Evolutionary conservation across 2,329 filamentous ascomycete genomes (phyloP), one percentile per base, ranked within the genome.

Genomic region (Phaeosphaeriaceae sp.): DNA sequence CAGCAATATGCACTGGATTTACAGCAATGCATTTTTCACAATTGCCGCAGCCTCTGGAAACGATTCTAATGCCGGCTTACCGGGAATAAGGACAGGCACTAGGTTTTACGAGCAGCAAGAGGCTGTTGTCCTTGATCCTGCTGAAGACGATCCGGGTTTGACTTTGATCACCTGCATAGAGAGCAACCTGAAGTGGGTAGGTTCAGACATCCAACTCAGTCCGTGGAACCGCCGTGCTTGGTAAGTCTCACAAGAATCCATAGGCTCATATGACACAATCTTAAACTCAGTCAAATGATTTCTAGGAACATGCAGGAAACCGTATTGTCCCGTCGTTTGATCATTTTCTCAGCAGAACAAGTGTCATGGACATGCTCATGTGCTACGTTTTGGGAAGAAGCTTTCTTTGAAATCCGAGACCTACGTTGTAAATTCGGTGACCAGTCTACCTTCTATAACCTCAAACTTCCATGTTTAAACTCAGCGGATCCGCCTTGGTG

Each of bases 1-100:
- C 13, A 38, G 32, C 16, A 35, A 50, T 6, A 58, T 58, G 51
- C 42, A 52, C 18, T 5, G 35, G 1, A 48, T 55, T 7, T 55
- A 52, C 16, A 26, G 20, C 4, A 18, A 26, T 8, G 52, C 52
- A 12, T 20, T 47, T 6, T 16, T 54, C 7, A 50, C 52, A 6
- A 48, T 58, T 11, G 41, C 55, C 17, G 44, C 54, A 8, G 44
- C 50, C 1, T 40, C 44, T 6, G 44, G 47, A 3, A 53, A 64
- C 6, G 15, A 37, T n/a, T 20, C 35, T 5, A 20, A 20, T 20
- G 35, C 35, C 9, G 35, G 35, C 20, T n/a, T 37, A 20, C 18
- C 35, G 2, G 35, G 35, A 21, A 9, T 37, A 18, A 16, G 35
- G 3, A 6, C 35, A 37, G 17, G 35, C 18, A 37, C 35, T 20